Conservation (phyloP, 768 basidiomycete species). For the Cystofilobasidium ferigula region DNA sequence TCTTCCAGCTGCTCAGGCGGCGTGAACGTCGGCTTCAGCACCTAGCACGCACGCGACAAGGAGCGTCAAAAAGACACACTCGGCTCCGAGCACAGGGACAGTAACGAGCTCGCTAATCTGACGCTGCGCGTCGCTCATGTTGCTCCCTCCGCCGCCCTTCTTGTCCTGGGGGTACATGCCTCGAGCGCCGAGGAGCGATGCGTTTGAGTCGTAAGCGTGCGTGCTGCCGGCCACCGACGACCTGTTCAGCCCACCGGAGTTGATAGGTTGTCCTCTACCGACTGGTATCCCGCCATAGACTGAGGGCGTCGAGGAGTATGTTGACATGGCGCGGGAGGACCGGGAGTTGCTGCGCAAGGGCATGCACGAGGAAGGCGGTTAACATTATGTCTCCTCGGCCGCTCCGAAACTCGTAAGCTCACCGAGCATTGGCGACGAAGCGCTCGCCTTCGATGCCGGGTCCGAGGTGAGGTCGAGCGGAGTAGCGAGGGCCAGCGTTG, state of each 20-base stretch:
- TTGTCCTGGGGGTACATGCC: constrained; percentile 1
- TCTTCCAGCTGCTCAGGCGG: constrained; percentile 52
- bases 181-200: not conserved
- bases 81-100: constrained; percentile 78
- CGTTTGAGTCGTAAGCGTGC: not conserved
- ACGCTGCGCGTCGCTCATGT: constrained; percentile 18
- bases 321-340: constrained; percentile 7
- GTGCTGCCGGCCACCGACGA: not conserved
- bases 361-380: not conserved
- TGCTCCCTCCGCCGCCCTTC: constrained; percentile 10
- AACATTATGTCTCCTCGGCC: not conserved
- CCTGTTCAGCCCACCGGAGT: not conserved
- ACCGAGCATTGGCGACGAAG: constrained; percentile 17
- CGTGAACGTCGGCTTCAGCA: not conserved
- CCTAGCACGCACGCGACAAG: not conserved
- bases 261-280: constrained; percentile 19
- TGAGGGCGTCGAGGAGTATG: not conserved
- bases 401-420: not conserved
- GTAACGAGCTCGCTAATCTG: constrained; percentile 60
- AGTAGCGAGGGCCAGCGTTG: constrained; percentile 24
- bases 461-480: constrained; percentile 12
- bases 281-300: not conserved
- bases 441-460: constrained; percentile 6
- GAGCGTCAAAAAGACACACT: constrained; percentile 39
- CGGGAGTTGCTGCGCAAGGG: not conserved